phyloP scores from a whole-genome alignment of 2,329 filamentous ascomycete species.

The Paradendryphiella salina region DNA sequence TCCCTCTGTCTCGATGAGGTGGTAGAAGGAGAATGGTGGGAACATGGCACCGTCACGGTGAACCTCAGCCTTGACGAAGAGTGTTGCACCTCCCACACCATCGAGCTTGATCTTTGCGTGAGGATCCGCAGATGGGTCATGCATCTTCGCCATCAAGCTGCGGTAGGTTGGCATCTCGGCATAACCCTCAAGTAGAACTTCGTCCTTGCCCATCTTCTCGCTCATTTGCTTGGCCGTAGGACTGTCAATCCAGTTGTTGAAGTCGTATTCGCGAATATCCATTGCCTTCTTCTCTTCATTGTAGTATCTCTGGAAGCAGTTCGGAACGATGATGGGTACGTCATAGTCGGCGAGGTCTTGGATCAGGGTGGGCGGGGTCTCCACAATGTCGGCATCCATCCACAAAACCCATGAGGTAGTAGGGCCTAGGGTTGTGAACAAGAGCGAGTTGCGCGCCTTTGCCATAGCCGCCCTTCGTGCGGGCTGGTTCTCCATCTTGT shows the following conservation, averaged over 20 bases:
- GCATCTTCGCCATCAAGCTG: constrained; percentile 85
- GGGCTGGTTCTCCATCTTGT: constrained; percentile 91
- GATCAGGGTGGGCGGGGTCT: constrained; percentile 81
- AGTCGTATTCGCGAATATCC: constrained; percentile 87
- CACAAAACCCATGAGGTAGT: constrained; percentile 94
- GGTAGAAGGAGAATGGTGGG: constrained; percentile 92
- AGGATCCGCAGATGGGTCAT: constrained; percentile 56
- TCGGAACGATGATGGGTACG: constrained; percentile 89
- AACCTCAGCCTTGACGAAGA: constrained; percentile 94
- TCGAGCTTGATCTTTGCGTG: constrained; percentile 75
- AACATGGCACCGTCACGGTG: constrained; percentile 99
- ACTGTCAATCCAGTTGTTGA: constrained; percentile 96
- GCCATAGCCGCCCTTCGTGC: constrained; percentile 85
- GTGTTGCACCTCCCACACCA: constrained; percentile 88
- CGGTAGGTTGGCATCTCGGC: constrained; percentile 90
- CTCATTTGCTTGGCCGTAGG: constrained; percentile 75
- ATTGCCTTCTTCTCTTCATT: constrained; percentile 70
- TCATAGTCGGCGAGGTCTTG: constrained; percentile 88
- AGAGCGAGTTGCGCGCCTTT: constrained; percentile 86
- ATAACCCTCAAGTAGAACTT: constrained; percentile 93
- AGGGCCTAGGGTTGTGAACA: constrained; percentile 93
- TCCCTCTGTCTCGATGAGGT: constrained; percentile 96
- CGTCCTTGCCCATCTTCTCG: constrained; percentile 80
- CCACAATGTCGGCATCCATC: constrained; percentile 90
- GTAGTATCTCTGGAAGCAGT: constrained; percentile 86